Conservation (phyloP, 345 rosid species). For the Iberis pinnata region DNA sequence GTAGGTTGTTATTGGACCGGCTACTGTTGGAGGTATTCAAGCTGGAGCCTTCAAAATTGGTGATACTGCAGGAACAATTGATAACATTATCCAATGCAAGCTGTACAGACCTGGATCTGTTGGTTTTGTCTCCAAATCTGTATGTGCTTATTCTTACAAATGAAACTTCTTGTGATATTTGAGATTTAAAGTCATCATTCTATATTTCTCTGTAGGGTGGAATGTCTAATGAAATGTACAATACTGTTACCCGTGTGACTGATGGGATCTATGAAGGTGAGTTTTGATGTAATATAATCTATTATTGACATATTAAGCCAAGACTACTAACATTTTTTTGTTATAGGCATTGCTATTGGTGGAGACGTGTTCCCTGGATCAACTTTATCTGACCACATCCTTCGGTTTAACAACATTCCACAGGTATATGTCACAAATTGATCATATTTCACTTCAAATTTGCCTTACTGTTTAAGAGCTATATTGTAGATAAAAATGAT, state of each 20-base stretch:
- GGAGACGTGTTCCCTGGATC: constrained; percentile 99
- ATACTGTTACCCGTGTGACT: constrained; percentile 81
- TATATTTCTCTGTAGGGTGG: constrained; percentile 61
- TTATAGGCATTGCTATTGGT: constrained; percentile 86
- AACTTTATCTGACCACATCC: constrained; percentile 82
- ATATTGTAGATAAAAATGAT: constrained; percentile 70
- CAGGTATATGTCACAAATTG: constrained; percentile 41
- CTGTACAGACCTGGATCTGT: constrained; percentile 96
- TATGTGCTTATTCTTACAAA: too few species aligned
- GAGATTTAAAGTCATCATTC: neutral
- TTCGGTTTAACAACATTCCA: constrained; percentile 93
- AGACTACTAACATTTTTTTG: constrained; percentile 8
- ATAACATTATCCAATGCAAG: constrained; percentile 84
- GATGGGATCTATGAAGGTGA: constrained; percentile 95
- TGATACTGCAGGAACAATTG: constrained; percentile 98
- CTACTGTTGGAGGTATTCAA: constrained; percentile 97
- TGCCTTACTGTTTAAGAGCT: too few species aligned
- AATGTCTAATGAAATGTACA: constrained; percentile 96
- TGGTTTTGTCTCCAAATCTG: constrained; percentile 98
- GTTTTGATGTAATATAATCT: neutral
- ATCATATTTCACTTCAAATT: too few species aligned
- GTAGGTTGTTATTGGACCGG: constrained; percentile 98
- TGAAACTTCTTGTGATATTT: too few species aligned
- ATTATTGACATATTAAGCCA: neutral
- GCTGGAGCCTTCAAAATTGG: constrained; percentile 99